A percentile compares a stretch with the other conserved stretches of the same genome.
Evolutionary conservation across 2,329 filamentous ascomycete species (phyloP).

Genomic region (Apiospora malaysiana): DNA sequence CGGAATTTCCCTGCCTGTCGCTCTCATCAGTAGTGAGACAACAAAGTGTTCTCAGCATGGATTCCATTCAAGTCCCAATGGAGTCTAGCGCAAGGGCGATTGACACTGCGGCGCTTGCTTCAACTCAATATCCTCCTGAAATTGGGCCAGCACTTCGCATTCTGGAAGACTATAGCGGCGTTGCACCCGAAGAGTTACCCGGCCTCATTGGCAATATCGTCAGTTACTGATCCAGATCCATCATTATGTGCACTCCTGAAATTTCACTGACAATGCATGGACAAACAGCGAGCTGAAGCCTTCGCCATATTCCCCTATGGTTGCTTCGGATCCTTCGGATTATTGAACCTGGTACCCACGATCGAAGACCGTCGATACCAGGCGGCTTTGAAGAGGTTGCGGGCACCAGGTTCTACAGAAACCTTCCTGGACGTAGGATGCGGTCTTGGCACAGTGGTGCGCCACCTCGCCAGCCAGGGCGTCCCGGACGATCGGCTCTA

Average conservation of each 20-base stretch:
- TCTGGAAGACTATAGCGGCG: slow-evolving; percentile 38
- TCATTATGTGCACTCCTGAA: fast-evolving
- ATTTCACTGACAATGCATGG: neutral
- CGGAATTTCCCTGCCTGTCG: too few relatives aligned
- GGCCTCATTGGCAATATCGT: slow-evolving; percentile 38
- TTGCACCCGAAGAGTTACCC: slow-evolving; percentile 35
- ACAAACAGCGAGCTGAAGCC: neutral
- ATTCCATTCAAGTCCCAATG: neutral
- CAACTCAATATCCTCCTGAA: neutral
- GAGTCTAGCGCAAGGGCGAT: neutral
- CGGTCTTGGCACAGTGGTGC: neutral
- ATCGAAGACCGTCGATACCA: neutral
- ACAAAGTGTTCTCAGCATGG: neutral
- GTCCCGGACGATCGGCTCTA: slow-evolving; percentile 6
- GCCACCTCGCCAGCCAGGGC: neutral
- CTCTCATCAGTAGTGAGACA: too few relatives aligned
- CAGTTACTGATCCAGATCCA: neutral
- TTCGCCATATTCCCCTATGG: neutral
- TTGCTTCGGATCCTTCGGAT: slow-evolving; percentile 36
- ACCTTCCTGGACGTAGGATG: slow-evolving; percentile 11
- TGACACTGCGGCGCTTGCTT: neutral
- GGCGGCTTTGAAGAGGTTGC: neutral
- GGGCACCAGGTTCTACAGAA: neutral
- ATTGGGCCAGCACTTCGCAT: slow-evolving; percentile 22
- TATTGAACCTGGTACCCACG: neutral